phyloP scores from a whole-genome alignment of 2,329 filamentous ascomycete species.

The Zalaria obscura region DNA sequence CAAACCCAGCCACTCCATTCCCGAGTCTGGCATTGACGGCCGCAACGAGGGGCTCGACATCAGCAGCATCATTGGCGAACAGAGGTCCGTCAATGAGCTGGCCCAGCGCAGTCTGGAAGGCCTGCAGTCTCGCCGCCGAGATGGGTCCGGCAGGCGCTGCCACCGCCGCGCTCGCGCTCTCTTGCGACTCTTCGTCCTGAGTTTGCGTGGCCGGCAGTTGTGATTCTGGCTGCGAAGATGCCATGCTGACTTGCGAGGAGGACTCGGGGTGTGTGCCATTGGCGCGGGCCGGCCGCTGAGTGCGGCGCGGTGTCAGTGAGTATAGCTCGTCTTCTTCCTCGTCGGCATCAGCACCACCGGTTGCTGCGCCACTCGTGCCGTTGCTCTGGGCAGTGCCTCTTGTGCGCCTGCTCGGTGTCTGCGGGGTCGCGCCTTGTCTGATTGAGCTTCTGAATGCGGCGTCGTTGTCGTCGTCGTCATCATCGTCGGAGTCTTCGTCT shows the following conservation, averaged over 20 bases:
- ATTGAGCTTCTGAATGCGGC: conserved; percentile 21
- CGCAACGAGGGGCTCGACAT: conserved; percentile 57
- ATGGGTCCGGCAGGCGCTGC: conserved; percentile 35
- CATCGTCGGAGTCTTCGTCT: conserved; percentile 41
- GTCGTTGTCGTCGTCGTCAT: conserved; percentile 44
- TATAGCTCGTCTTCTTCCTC: conserved; percentile 43
- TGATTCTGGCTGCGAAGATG: conserved; percentile 66
- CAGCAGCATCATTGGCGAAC: conserved; percentile 78
- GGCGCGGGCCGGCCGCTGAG: conserved; percentile 17
- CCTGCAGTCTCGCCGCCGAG: conserved; percentile 46
- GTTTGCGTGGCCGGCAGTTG: conserved; percentile 46
- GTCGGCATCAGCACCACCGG: conserved; percentile 22
- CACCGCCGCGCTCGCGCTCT: conserved; percentile 17
- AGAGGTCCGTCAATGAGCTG: conserved; percentile 67
- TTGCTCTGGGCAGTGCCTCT: conserved; percentile 6
- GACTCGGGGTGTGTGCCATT: conserved; percentile 23
- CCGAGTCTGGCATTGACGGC: conserved; percentile 65
- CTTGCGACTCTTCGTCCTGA: conserved; percentile 15
- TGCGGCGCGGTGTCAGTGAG: conserved; percentile 32
- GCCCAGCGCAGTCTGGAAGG: conserved; percentile 71
- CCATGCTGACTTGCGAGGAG: conserved; percentile 53
- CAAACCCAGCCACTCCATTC: conserved; percentile 46
- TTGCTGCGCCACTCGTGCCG: conserved; percentile 12
- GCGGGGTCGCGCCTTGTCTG: conserved; percentile 12
- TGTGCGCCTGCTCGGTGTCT: conserved; percentile 9